Evolutionary conservation across 1,139 yeast genomes (phyloP), one percentile per base, ranked within the genome.

Genomic region (Yamadazyma membranifaciens): DNA sequence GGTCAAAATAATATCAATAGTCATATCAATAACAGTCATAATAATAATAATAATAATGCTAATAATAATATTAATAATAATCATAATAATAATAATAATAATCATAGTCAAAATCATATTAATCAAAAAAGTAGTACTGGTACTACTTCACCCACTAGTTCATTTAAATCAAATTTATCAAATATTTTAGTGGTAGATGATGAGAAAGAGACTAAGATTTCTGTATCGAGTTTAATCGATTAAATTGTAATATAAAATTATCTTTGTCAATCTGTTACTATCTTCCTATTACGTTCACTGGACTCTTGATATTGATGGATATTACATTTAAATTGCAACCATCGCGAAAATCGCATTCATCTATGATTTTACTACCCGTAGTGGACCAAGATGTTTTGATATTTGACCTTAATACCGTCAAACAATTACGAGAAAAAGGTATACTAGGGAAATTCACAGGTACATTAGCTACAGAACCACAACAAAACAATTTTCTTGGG

Each of bases 401-500:
- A 30, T 73, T 61, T 53, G 73, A 75, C 41, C 52, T 83, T 3
- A 73, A 72, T 1, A 77, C 73, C 40, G 69, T 85, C 39, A 71
- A 72, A 49, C 45, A 45, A 12, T 66, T 89, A 25, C 68, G 98
- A 17, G 69, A 62, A 7, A 45, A 59, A 34, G 79, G 78, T 3
- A 73, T 92, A 1, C 70, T 82, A 31, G 98, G 98, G 0, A 79
- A 84, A 1, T 67, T 92, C 14, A 67, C 79, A 1, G 98, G 98
- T 0, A 84, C 96, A 0, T 63, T 92, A 30, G 87, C 96, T 0
- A 75, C 80, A 36, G 89, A 91, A 15, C 95, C 98, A 2, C 98
- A 92, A 59, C 98, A 92, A 54, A 91, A 88, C 55, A 70, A 83
- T 31, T 85, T 91, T 55, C 69, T 87, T 39, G 95, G 96, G 1